Conservation (phyloP, 495 filamentous ascomycete genomes). For the Talaromyces ruber region DNA sequence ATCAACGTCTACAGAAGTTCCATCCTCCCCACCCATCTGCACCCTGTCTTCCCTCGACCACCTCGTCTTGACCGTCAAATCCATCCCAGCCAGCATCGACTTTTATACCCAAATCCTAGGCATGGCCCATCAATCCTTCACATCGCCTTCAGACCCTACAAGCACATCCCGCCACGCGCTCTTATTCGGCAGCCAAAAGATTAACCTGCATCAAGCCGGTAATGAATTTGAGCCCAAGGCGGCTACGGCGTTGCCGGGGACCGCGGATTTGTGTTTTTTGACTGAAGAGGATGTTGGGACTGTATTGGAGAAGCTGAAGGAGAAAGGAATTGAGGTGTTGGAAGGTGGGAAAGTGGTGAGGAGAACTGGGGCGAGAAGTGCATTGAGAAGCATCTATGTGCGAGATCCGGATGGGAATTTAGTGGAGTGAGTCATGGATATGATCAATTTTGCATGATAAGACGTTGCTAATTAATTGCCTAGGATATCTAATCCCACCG, state of each 20-base stretch:
- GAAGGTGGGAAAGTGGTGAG: conserved; percentile 39
- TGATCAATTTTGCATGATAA: neutral
- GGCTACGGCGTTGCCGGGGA: conserved; percentile 34
- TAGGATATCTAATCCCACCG: conserved; percentile 8
- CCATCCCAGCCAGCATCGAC: conserved; percentile 31
- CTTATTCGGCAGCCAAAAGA: conserved; percentile 42
- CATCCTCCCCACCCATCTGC: conserved; percentile 1
- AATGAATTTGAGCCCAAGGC: conserved; percentile 50
- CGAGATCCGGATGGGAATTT: conserved; percentile 50
- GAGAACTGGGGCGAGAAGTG: conserved; percentile 40
- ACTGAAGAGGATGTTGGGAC: conserved; percentile 32
- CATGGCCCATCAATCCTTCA: conserved; percentile 41
- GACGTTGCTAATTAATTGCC: neutral
- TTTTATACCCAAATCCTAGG: conserved; percentile 43
- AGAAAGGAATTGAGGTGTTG: conserved; percentile 32
- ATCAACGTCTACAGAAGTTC: neutral
- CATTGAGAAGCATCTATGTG: conserved; percentile 45
- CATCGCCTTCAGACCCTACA: conserved; percentile 19
- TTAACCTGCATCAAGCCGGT: conserved; percentile 44
- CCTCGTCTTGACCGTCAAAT: conserved; percentile 41
- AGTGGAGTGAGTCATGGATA: conserved; percentile 36
- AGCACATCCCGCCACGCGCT: conserved; percentile 37
- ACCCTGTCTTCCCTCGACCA: conserved; percentile 35
- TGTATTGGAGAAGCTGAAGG: conserved; percentile 22
- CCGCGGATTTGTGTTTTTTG: conserved; percentile 47